Percentiles rank a stretch among this genome's conserved stretches.
These are phyloP conservation scores for Buddleja alternifolia DNA, from an alignment of 257 asterid species.

Conservation along the genomic window DNA sequence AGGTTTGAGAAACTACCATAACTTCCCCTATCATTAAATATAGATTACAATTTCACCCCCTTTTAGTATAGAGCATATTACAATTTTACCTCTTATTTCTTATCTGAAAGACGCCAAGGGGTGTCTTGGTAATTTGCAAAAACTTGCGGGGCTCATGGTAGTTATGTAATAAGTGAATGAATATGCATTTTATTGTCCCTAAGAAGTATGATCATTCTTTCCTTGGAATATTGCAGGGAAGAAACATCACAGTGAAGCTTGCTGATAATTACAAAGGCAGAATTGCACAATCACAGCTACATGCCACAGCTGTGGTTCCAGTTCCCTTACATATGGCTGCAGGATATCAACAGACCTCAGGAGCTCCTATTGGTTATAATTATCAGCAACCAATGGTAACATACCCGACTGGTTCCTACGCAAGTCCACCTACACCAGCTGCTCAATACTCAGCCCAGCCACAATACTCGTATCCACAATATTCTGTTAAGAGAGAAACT, in stretches of 20 bases:
- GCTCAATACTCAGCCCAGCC: conserved; percentile 50
- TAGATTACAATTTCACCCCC: no score
- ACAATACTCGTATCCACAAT: conserved; percentile 62
- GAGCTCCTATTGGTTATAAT: conserved; percentile 49
- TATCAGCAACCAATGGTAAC: conserved; percentile 57
- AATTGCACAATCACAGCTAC: conserved; percentile 49
- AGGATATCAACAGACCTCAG: conserved; percentile 51
- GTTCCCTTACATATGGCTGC: conserved; percentile 47
- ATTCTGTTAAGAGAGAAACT: conserved; percentile 48
- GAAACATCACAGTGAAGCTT: conserved; percentile 78
- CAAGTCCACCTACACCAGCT: conserved; percentile 48
- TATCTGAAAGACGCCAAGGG: no score
- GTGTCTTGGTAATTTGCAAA: no score
- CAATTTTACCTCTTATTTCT: no score
- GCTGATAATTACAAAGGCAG: conserved; percentile 83
- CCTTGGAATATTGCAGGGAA: conserved; percentile 54
- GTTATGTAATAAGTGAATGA: no score
- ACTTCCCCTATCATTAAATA: no score
- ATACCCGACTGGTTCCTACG: conserved; percentile 45
- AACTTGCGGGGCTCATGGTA: no score
- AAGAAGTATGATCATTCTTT: neutral
- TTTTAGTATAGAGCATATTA: no score
- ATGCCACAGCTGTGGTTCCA: conserved; percentile 45
- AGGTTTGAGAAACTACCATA: no score
- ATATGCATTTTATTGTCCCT: no score